Evolutionary conservation across 2,329 filamentous ascomycete genomes (phyloP), one percentile per base, ranked within the genome.

Genomic region (Didymella pomorum): DNA sequence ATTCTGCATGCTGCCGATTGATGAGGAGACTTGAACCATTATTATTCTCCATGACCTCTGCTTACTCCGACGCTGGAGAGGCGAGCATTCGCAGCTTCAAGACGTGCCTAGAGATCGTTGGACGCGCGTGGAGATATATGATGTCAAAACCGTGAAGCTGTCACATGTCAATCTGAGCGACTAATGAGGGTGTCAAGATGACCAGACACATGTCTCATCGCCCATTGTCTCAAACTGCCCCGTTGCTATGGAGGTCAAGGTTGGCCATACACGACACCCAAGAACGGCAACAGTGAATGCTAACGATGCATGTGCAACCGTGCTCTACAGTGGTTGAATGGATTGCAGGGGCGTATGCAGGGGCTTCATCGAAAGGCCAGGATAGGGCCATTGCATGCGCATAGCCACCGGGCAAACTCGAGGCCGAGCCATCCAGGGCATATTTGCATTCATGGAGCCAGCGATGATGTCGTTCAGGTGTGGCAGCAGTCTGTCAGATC

Each of bases 321-420:
- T 61, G 53, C 56, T 53, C 52, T 56, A 39, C 51, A 46, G 49
- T 39, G 28, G 26, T 47, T 51, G 52, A 59, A 25, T 23, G 52
- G 58, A 55, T 63, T 61, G 54, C 50, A 54, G 52, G 57, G 60
- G 54, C 37, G 23, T 26, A 61, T 62, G 64, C 64, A 66, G 61
- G 61, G 64, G 64, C 55, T 56, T n/a, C 16, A 18, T 31, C 26
- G 45, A 25, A 46, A 20, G 45, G 46, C 45, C 56, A 58, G 56
- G 20, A 41, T 45, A 35, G 11, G 50, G 50, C 35, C 56, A 39
- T 42, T 58, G 56, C 56, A 33, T 33, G 41, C 21, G 56, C 56
- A 48, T 20, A 50, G 26, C 56, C 46, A 20, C n/a, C 56, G 41
- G 41, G 16, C 50, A 54, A 35, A 42, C 12, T 41, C 33, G 56